phyloP scores from a whole-genome alignment of 768 basidiomycete species.

The Rhodotorula graminis region DNA sequence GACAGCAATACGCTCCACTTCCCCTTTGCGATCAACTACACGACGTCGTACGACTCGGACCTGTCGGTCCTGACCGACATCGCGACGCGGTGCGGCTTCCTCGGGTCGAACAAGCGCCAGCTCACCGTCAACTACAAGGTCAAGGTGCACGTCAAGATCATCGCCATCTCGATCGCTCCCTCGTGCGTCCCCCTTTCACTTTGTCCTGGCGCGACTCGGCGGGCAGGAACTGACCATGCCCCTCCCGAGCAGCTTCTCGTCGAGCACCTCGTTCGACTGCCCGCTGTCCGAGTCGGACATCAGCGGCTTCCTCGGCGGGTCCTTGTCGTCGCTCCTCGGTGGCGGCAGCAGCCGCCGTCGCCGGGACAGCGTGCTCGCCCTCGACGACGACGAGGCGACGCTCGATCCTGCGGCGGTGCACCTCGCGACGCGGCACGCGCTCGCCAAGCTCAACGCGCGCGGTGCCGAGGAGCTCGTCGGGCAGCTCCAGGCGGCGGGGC shows the following conservation, averaged over 20 bases:
- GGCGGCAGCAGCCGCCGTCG: background rate
- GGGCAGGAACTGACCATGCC: background rate
- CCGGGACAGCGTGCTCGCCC: background rate
- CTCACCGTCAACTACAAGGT: conserved; percentile 39
- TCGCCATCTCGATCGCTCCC: conserved; percentile 36
- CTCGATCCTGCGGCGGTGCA: background rate
- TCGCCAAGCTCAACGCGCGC: background rate
- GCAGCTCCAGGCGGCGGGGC: conserved; percentile 1
- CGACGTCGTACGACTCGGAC: conserved; percentile 38
- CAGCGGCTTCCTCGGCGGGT: conserved; percentile 22
- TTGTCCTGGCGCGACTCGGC: background rate
- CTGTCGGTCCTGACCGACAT: conserved; percentile 39
- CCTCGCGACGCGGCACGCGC: background rate
- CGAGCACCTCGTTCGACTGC: conserved; percentile 33
- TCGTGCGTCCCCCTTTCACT: conserved; percentile 1
- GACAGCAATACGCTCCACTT: conserved; percentile 38
- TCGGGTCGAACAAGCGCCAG: conserved; percentile 16
- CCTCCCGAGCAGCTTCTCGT: conserved; percentile 8
- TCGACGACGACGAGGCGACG: background rate
- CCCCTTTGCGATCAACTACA: conserved; percentile 43
- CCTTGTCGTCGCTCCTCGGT: conserved; percentile 6
- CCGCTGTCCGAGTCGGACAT: conserved; percentile 30
- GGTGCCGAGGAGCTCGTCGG: background rate
- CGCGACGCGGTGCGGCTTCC: conserved; percentile 41
- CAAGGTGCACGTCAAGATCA: conserved; percentile 38